Conservation (phyloP, 129 eudicot genomes). For the Helianthus annuus region HanXRQr2.0-SUNRISE NC_035436.2:49521755-49522254, state of each 20-base stretch:
- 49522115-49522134: constrained; percentile 8
- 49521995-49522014: constrained; percentile 29
- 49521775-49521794: constrained; percentile 32
- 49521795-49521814: constrained; percentile 48
- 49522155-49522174: constrained; percentile 28
- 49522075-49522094: constrained; percentile 31
- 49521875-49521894: constrained; percentile 68
- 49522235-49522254: constrained; percentile 65
- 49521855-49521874: constrained; percentile 87
- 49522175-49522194: constrained; percentile 38
- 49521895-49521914: constrained; percentile 73
- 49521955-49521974: constrained; percentile 51
- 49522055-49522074: constrained; percentile 11
- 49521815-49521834: constrained; percentile 91
- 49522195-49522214: constrained; percentile 59
- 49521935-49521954: constrained; percentile 68
- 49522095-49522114: constrained; percentile 8
- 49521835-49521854: constrained; percentile 82
- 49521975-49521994: constrained; percentile 40
- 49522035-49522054: constrained; percentile 60
- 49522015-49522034: constrained; percentile 46
- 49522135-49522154: constrained; percentile 31
- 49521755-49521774: constrained; percentile 21
- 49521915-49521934: constrained; percentile 81
- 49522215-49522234: constrained; percentile 69